Evolutionary conservation across 164 flowering plant species (phyloP).

Genomic region (Malania oleifera): DNA sequence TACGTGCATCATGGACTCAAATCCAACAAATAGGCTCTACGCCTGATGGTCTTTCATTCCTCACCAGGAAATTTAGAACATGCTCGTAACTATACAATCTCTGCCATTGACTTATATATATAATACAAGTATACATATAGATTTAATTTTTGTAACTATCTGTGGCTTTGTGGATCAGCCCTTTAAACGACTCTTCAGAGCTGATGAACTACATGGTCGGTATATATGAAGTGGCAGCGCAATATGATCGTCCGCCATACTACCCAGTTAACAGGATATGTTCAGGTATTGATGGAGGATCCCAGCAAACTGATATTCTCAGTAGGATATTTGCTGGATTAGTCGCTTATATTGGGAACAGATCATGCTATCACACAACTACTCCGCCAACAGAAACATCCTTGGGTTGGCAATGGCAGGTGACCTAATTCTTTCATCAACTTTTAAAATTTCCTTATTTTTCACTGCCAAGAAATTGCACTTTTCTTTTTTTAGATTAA

Average conservation of each 20-base stretch:
- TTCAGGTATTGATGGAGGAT: conserved; percentile 18
- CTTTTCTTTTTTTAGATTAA: too few relatives aligned
- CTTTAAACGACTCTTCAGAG: conserved; percentile 4
- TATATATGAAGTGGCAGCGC: conserved; percentile 17
- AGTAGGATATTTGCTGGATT: conserved; percentile 17
- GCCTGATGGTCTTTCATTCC: conserved; percentile 24
- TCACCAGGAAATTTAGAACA: conserved; percentile 29
- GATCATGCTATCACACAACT: conserved; percentile 9
- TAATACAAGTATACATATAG: neutral
- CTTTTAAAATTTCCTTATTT: too few relatives aligned
- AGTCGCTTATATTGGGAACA: conserved; percentile 12
- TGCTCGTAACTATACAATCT: conserved; percentile 23
- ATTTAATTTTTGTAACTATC: neutral
- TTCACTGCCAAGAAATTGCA: too few relatives aligned
- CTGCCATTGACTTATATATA: neutral
- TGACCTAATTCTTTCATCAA: too few relatives aligned
- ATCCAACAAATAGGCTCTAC: conserved; percentile 23
- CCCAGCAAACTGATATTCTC: conserved; percentile 13
- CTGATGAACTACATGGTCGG: conserved; percentile 16
- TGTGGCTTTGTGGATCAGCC: conserved; percentile 1
- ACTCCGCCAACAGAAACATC: conserved; percentile 14
- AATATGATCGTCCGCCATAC: conserved; percentile 19
- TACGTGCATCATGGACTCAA: conserved; percentile 32
- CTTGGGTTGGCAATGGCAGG: conserved; percentile 48
- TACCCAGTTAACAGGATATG: conserved; percentile 15